phyloP scores from a whole-genome alignment of 23 red algal species.

The Cyanidium caldarium region DNA sequence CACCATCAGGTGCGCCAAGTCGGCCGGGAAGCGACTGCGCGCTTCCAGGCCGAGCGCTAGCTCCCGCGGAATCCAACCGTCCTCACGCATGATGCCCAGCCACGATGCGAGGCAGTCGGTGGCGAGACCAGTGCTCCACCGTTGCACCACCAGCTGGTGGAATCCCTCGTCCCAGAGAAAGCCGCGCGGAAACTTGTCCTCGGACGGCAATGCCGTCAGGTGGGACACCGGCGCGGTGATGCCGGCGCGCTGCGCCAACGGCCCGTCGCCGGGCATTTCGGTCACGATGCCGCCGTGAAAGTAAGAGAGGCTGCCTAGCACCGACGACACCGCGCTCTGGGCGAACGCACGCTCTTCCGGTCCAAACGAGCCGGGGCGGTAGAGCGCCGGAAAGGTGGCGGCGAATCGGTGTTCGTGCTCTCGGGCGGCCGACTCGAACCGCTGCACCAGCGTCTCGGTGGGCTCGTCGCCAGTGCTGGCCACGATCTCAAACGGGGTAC shows the following conservation, averaged over 20 bases:
- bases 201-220: conserved; percentile 63
- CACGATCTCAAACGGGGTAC: not conserved
- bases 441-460: too few species aligned
- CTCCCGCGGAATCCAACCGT: conserved; percentile 96
- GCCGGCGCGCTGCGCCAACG: not conserved
- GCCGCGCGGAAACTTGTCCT: conserved; percentile 65
- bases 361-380: too few species aligned
- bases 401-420: too few species aligned
- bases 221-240: conserved; percentile 12
- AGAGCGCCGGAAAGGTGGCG: too few species aligned
- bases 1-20: conserved; percentile 56
- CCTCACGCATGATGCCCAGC: conserved; percentile 28
- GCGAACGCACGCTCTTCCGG: too few species aligned
- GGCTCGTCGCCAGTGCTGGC: not conserved
- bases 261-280: not conserved
- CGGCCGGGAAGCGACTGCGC: conserved; percentile 47
- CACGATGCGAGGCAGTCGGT: conserved; percentile 37
- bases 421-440: too few species aligned
- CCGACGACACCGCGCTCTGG: too few species aligned
- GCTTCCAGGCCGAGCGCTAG: conserved; percentile 83
- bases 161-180: conserved; percentile 99
- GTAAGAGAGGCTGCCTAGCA: not conserved
- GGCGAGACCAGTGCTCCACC: conserved; percentile 60
- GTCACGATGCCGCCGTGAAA: not conserved
- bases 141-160: conserved; percentile 75